A percentile compares a stretch with the other conserved stretches of the same genome.
phyloP scores from a whole-genome alignment of 257 asterid genomes.

The Petunia secreta region DNA sequence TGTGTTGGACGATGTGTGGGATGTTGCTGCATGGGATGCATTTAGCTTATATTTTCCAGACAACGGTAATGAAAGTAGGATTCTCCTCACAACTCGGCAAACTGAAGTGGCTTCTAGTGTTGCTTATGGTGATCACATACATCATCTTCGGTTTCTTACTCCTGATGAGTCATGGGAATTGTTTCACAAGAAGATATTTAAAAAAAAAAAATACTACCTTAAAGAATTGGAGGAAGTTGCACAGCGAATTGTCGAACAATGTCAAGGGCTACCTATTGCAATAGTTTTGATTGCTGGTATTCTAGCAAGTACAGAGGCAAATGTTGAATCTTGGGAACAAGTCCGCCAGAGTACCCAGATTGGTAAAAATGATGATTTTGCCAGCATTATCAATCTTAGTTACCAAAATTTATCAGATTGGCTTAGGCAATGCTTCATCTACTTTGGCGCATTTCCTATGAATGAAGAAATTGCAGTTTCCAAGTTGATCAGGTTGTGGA shows the following conservation, averaged over 20 bases:
- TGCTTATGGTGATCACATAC: background rate
- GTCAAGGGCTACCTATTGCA: constrained; percentile 39
- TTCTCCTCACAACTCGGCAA: constrained; percentile 39
- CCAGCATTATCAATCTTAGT: too few relatives aligned
- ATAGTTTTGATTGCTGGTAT: constrained; percentile 10
- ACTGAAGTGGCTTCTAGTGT: background rate
- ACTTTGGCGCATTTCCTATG: constrained; percentile 30
- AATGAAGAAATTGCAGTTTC: constrained; percentile 8
- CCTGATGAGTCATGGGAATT: too few relatives aligned
- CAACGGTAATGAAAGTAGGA: constrained; percentile 29
- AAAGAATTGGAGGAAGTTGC: background rate
- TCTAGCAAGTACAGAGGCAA: constrained; percentile 1
- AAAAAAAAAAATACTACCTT: constrained; percentile 1
- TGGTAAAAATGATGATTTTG: background rate
- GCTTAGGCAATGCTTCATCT: constrained; percentile 34
- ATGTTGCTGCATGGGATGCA: background rate
- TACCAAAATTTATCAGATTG: constrained; percentile 26
- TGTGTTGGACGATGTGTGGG: constrained; percentile 51
- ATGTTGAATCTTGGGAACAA: constrained; percentile 23
- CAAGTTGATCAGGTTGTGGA: constrained; percentile 32
- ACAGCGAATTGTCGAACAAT: constrained; percentile 22
- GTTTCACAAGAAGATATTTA: constrained; percentile 24
- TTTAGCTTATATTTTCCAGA: constrained; percentile 28
- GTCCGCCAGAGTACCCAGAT: background rate
- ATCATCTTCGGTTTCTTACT: constrained; percentile 13